Conservation (phyloP, 768 basidiomycete genomes). For the Mycena vulgaris region DNA sequence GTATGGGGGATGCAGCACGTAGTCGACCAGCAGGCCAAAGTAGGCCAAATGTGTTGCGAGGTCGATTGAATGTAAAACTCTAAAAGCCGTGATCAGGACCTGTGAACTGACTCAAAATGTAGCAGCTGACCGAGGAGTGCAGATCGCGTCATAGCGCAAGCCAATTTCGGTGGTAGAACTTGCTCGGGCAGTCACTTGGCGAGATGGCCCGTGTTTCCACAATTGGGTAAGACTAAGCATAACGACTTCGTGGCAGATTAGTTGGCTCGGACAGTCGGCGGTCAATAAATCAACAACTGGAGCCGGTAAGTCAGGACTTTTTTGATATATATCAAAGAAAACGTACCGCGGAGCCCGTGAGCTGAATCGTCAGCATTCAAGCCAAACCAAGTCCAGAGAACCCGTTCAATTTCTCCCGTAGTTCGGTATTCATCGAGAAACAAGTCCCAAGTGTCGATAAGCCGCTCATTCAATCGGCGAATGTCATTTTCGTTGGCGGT, state of each 20-base stretch:
- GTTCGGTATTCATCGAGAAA: constrained; percentile 61
- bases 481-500: constrained; percentile 42
- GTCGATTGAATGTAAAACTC: constrained; percentile 63
- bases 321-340: not conserved
- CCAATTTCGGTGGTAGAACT: constrained; percentile 21
- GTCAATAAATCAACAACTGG: constrained; percentile 62
- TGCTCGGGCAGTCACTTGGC: constrained; percentile 1
- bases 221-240: constrained; percentile 53
- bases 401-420: constrained; percentile 59
- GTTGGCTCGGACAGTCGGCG: constrained; percentile 50
- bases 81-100: constrained; percentile 39
- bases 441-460: constrained; percentile 55
- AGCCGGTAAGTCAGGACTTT: constrained; percentile 21
- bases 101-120: not conserved
- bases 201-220: constrained; percentile 55
- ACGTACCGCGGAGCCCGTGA: constrained; percentile 50
- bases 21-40: constrained; percentile 59
- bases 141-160: constrained; percentile 54
- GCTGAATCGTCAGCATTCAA: constrained; percentile 45
- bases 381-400: constrained; percentile 65
- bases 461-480: constrained; percentile 51
- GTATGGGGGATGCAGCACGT: constrained; percentile 58
- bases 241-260: constrained; percentile 59
- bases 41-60: constrained; percentile 55
- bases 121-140: constrained; percentile 61